phyloP scores from a whole-genome alignment of 805 yeast species.

The Trichomonascus vanleenenianus region DNA sequence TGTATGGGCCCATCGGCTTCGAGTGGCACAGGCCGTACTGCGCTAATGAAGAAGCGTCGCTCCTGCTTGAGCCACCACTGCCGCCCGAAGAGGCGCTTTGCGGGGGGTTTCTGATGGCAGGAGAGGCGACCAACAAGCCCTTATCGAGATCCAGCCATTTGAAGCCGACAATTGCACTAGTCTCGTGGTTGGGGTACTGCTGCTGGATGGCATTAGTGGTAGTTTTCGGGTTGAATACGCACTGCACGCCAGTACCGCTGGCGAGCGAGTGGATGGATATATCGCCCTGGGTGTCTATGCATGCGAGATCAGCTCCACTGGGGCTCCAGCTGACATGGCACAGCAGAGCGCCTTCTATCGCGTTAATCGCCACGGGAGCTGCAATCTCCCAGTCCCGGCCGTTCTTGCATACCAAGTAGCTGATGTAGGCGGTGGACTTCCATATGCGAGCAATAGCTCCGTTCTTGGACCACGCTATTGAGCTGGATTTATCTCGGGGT shows the following conservation, averaged over 20 bases:
- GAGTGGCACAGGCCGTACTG: conserved; percentile 52
- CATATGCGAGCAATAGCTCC: conserved; percentile 71
- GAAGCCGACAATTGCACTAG: conserved; percentile 35
- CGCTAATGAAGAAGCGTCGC: conserved; percentile 28
- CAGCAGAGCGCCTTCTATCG: conserved; percentile 11
- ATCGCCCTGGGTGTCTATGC: conserved; percentile 46
- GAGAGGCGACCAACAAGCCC: conserved; percentile 50
- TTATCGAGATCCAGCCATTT: conserved; percentile 75
- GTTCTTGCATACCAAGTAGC: conserved; percentile 64
- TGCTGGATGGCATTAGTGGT: not conserved
- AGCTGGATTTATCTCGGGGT: conserved; percentile 3
- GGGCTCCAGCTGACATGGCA: conserved; percentile 52
- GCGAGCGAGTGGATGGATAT: conserved; percentile 26
- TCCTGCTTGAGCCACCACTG: not conserved
- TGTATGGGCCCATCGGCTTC: conserved; percentile 53
- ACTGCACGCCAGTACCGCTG: conserved; percentile 14
- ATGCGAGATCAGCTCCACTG: conserved; percentile 73
- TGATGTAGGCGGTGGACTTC: conserved; percentile 38
- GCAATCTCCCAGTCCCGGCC: conserved; percentile 79
- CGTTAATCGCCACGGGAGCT: conserved; percentile 29
- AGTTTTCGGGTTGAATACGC: conserved; percentile 1
- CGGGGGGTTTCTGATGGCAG: conserved; percentile 37
- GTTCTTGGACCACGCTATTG: conserved; percentile 70
- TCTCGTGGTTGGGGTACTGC: conserved; percentile 7
- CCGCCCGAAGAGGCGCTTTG: conserved; percentile 9